Conservation (phyloP, 306 rosid genomes). For the Rosa chinensis region DNA sequence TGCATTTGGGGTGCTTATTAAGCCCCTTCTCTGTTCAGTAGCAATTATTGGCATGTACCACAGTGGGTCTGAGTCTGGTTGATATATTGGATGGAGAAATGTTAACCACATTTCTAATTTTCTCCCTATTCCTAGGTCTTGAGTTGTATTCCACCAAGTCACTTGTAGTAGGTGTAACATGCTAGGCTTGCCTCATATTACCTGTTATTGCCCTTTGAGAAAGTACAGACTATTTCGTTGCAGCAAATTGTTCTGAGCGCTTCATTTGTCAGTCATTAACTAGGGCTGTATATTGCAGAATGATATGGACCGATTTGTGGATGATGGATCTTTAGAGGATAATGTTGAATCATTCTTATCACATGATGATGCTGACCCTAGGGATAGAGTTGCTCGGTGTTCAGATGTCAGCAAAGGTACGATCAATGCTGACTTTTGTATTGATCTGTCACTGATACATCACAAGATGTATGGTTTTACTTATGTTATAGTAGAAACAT, state of each 20-base stretch:
- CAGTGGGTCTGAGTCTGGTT: background rate
- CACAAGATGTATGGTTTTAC: background rate
- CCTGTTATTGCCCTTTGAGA: background rate
- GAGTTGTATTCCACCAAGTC: background rate
- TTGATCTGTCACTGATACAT: background rate
- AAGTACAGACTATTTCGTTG: background rate
- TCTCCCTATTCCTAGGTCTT: background rate
- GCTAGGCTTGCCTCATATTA: background rate
- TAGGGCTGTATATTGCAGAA: constrained; percentile 42
- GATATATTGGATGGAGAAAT: constrained; percentile 2
- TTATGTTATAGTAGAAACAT: background rate
- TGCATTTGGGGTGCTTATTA: background rate
- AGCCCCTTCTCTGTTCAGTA: background rate
- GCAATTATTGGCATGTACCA: background rate
- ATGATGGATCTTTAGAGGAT: constrained; percentile 59
- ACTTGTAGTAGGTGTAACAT: background rate
- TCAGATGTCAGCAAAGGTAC: constrained; percentile 57
- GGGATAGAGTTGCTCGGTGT: constrained; percentile 40
- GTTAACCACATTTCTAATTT: background rate
- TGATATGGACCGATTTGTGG: constrained; percentile 51
- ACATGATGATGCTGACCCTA: constrained; percentile 40
- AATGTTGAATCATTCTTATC: constrained; percentile 54
- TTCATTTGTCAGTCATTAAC: constrained; percentile 24
- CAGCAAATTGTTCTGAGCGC: background rate
- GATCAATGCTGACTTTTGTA: constrained; percentile 12